phyloP scores from a whole-genome alignment of 2,329 filamentous ascomycete species.

The Talaromyces sp. region DNA sequence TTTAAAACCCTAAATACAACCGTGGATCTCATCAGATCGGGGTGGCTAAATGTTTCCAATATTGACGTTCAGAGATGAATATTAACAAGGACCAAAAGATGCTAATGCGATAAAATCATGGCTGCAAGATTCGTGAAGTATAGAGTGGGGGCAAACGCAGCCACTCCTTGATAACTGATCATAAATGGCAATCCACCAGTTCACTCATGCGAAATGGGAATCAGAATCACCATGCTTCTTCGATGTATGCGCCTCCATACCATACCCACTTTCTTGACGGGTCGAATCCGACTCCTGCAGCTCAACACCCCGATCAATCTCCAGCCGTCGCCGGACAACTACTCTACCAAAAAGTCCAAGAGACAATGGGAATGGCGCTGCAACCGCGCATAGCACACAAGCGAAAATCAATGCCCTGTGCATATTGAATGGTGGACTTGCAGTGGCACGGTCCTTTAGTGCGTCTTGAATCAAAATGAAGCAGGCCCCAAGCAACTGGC shows the following conservation, averaged over 20 bases:
- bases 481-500: conserved; percentile 80
- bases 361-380: conserved; percentile 67
- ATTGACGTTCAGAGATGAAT: no score
- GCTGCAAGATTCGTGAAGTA: no score
- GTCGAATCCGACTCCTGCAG: conserved; percentile 12
- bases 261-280: background rate
- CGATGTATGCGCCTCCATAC: background rate
- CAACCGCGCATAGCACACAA: conserved; percentile 67
- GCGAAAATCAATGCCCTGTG: conserved; percentile 75
- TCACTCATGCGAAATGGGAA: background rate
- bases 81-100: no score
- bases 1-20: background rate
- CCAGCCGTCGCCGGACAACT: conserved; percentile 43
- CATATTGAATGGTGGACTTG: conserved; percentile 71
- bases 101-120: no score
- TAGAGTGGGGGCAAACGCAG: no score
- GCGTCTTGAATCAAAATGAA: conserved; percentile 85
- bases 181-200: no score
- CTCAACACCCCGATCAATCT: conserved; percentile 40
- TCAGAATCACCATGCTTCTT: background rate
- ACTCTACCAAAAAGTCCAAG: conserved; percentile 69
- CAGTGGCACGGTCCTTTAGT: conserved; percentile 57
- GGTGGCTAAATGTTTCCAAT: no score
- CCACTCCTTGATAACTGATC: no score
- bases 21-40: background rate